Base-by-base conservation (phyloP, 169 alveolate genomes). In the Cryptosporidium bovis region DNA sequence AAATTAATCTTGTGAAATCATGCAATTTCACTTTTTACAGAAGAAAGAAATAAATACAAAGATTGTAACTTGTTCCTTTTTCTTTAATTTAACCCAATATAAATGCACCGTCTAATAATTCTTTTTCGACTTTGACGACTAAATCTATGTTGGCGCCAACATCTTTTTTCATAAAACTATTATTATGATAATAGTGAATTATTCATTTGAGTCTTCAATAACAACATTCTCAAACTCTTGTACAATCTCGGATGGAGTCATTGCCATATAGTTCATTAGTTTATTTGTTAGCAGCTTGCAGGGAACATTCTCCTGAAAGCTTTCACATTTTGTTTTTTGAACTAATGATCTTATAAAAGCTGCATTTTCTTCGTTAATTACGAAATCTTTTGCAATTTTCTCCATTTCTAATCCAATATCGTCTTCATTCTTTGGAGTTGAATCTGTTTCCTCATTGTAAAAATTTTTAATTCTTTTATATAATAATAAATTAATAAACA, bases 271-370 rank as follows among this genome's bases (percentile, higher is more conserved):
- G n/a, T 15, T 51, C 18, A 69, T n/a, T 24, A 69, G 56, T 36
- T 69, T 69, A 15, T 64, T 55, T 55, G 83, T 69, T 3, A 69
- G 66, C 29, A 51, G 10, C n/a, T 69, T 69, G 18, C 83, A 69
- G 34, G 55, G 40, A 8, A 51, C 53, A 34, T 53, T 69, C 8
- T n/a, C 27, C 20, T 3, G 7, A 18, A 69, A 69, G 40, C 10
- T 53, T 10, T 69, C 16, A 36, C 83, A 69, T 33, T 51, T 69
- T 10, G 46, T 53, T 34, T 69, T 69, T 8, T 16, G 15, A 29
- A 69, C 56, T 0, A 69, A 51, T 16, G 83, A 69, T 5, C 83
- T 69, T 27, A 69, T 51, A 24, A 69, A 69, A 8, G 83, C 29
- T 29, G 83, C 83, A 56, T 69, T 69, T 6, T 34, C n/a, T 40